Base-by-base conservation (phyloP, 2,329 filamentous ascomycete genomes). In the Dactylellina leptospora region DNA sequence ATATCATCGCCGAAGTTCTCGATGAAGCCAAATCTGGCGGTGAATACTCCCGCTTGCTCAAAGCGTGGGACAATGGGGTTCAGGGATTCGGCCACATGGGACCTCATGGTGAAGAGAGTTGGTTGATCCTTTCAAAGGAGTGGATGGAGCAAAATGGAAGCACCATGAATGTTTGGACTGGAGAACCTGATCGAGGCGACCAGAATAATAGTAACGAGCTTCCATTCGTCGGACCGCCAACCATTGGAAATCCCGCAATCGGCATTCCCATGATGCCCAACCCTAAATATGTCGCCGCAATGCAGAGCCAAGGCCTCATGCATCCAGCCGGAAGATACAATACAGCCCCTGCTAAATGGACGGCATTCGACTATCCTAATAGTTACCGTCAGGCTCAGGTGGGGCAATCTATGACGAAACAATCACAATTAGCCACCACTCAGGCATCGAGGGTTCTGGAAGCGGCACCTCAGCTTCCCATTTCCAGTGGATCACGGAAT, bases 21-120 rank as follows among this genome's bases (percentile, higher is more conserved):
- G 68, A 72, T 28, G 59, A 72, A 23, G 68, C 68, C 6, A 72
- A 72, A 22, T 72, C 59, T 16, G 68, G 68, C n/a, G 68, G 45
- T 1, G 68, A 72, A 20, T 23, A 54, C 22, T 44, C n/a, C 0
- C 59, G 68, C 16, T 28, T 72, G 22, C 11, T 42, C 3, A 47
- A 38, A 4, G 68, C 68, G 0, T 27, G 51, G 11, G 54, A 60
- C 3, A 36, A 18, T 4, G 68, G 59, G 3, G 18, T 55, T 27
- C 68, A 72, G 16, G 68, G 68, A 10, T 64, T 33, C 13, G 59
- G 59, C 0, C 45, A 33, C 30, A 64, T 64, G 3, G 59, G 47
- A 5, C 42, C 54, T 4, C n/a, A 23, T 9, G 59, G 59, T 2
- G 44, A 44, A 27, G 59, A 64, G 25, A 72, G 59, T n/a, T 72